These are phyloP conservation scores for Coemansia asiatica DNA, from an alignment of 192 early-diverging fungal genomes.

Conservation along the genomic window DNA sequence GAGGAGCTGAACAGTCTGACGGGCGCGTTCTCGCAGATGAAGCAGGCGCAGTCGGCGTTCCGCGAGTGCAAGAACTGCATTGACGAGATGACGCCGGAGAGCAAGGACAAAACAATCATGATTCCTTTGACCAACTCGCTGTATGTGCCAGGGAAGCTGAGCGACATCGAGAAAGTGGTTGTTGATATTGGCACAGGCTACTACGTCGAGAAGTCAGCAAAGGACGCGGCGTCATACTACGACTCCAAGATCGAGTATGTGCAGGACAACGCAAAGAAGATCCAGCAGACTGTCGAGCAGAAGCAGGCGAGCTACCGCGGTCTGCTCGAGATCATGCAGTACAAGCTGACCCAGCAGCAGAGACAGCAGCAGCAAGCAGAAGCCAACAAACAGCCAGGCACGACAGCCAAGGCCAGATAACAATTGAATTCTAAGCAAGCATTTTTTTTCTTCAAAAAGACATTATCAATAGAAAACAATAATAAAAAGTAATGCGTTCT, in stretches of 20 bases:
- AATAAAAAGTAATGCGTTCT: too few species aligned
- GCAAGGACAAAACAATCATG: slow-evolving; percentile 48
- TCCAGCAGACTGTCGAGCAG: slow-evolving; percentile 78
- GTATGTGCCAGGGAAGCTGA: slow-evolving; percentile 91
- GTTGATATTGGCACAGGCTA: slow-evolving; percentile 98
- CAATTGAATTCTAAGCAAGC: not conserved
- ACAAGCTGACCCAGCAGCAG: slow-evolving; percentile 50
- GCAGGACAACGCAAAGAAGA: slow-evolving; percentile 73
- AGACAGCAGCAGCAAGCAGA: slow-evolving; percentile 13
- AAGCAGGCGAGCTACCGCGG: slow-evolving; percentile 70
- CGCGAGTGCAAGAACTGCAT: slow-evolving; percentile 79
- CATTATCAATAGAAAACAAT: too few species aligned
- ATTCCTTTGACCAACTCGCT: slow-evolving; percentile 60
- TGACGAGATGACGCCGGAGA: slow-evolving; percentile 58
- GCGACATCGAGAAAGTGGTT: slow-evolving; percentile 79
- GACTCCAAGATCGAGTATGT: slow-evolving; percentile 80
- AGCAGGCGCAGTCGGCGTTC: slow-evolving; percentile 85
- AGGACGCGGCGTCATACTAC: slow-evolving; percentile 84
- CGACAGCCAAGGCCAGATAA: not conserved
- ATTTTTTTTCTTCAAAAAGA: not conserved
- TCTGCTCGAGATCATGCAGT: slow-evolving; percentile 50
- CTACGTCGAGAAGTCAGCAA: slow-evolving; percentile 84
- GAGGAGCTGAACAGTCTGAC: slow-evolving; percentile 89
- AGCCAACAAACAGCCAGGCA: slow-evolving; percentile 4
- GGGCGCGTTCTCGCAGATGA: slow-evolving; percentile 79